Base-by-base conservation (phyloP, 2,329 filamentous ascomycete species). In the Ilyonectria robusta region DNA sequence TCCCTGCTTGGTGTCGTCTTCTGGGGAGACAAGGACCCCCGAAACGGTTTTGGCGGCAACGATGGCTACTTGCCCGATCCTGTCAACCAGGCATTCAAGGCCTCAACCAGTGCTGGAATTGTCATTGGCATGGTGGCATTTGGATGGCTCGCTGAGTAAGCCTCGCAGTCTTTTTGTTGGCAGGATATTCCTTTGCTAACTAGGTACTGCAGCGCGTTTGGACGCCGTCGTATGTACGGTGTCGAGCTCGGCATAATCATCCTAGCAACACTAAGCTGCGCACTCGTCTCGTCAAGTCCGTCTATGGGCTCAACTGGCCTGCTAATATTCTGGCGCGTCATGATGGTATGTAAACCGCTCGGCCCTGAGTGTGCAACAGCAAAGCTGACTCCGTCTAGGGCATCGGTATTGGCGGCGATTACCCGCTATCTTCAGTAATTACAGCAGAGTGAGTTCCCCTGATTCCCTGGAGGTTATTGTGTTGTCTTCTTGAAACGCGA, bases 191-290 rank as follows among this genome's bases (percentile, higher is more conserved):
- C 11, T 46, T 23, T 65, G 40, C 72, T 76, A 56, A 76, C 50
- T 37, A 62, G 31, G 31, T 42, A 10, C 31, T 54, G 15, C 48
- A 82, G 80, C 81, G 84, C 88, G 4, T 86, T 94, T 62, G 94
- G 94, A 51, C 89, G 93, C 47, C 91, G 94, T 77, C 89, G 88
- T 72, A 95, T 97, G 92, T 96, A 96, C 77, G 93, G 93, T 55
- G 85, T 94, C 31, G 92, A 94, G 77, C 80, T 94, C 56, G 89
- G 89, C 64, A 86, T 95, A 69, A 93, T 94, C 75, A 90, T 94
- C 66, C 83, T 92, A 62, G 88, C 89, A 15, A 94, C 92, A 1
- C 81, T 94, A 48, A 89, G 89, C 65, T 92, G 92, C 76, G 84
- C 90, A 21, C 84, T 93, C 29, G 85, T 89, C 13, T 88, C 89